Conservation (phyloP, 2,329 filamentous ascomycete species). For the Aspergillus sp. region DNA sequence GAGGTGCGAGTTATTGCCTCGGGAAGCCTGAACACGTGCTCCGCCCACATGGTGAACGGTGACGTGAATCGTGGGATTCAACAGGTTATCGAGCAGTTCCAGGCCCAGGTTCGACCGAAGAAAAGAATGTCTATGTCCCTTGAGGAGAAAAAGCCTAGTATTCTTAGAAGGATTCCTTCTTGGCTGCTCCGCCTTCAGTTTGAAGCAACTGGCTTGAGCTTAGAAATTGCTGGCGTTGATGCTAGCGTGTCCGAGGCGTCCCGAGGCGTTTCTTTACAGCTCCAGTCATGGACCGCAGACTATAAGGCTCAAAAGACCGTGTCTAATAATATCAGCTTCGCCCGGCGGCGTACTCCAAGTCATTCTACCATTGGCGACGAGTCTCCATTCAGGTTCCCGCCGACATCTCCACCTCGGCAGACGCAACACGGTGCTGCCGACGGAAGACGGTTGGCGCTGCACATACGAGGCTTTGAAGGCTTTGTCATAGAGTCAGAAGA, state of each 20-base stretch:
- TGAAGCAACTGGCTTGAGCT: conserved; percentile 82
- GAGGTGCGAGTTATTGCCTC: conserved; percentile 79
- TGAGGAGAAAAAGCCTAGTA: conserved; percentile 59
- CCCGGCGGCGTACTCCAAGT: conserved; percentile 72
- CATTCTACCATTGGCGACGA: conserved; percentile 68
- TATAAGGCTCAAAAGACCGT: conserved; percentile 82
- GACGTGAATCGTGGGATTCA: conserved; percentile 91
- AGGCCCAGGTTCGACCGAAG: conserved; percentile 63
- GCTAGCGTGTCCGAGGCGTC: conserved; percentile 77
- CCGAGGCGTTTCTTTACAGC: conserved; percentile 78
- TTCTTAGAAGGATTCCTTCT: conserved; percentile 73
- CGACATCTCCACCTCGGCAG: conserved; percentile 48
- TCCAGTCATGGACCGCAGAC: conserved; percentile 84
- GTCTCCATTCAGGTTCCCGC: conserved; percentile 52
- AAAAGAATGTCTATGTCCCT: conserved; percentile 56
- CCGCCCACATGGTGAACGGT: conserved; percentile 82
- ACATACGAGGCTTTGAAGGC: conserved; percentile 80
- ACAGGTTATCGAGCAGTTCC: conserved; percentile 84
- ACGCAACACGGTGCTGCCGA: conserved; percentile 57
- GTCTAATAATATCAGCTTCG: conserved; percentile 39
- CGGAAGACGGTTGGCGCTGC: conserved; percentile 76
- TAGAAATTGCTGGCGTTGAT: conserved; percentile 89
- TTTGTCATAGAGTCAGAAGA: conserved; percentile 88
- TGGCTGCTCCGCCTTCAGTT: conserved; percentile 85
- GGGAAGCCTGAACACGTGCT: conserved; percentile 81